Base-by-base conservation (phyloP, 345 rosid species). In the Salix suchowensis region DNA sequence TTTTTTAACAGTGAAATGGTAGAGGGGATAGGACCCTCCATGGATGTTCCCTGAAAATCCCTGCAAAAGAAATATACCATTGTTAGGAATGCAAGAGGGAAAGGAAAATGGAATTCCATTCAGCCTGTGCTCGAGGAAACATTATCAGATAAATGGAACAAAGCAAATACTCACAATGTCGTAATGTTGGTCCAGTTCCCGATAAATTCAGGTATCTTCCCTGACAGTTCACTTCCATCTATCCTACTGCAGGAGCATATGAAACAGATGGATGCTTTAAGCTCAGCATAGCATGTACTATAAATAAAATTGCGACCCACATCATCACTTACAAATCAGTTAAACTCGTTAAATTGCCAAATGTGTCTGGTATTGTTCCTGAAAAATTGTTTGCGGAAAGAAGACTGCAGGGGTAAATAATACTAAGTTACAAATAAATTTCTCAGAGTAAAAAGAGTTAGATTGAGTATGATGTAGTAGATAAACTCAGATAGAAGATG, bases 1-100 rank as follows among this genome's bases (percentile, higher is more conserved):
- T 80, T 90, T 71, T 13, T 84, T 80, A 96, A 77, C 74, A 58
- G 71, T 50, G 97, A 91, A 68, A 91, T 76, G 55, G 81, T 55
- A 75, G 91, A 68, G 52, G 98, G 98, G 76, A 96, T 87, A n/a
- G 99, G 97, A 40, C 99, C 99, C 81, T 85, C 88, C 94, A 93
- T 79, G 30, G 92, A 86, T 67, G 96, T 89, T 32, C 99, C 98
- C 75, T 96, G 94, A 85, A 91, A 71, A 84, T 91, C 84, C 66
- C 97, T 96, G 81, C 65, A 82, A 77, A 34, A 67, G 8, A 60
- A 79, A 11, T 39, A 4, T 32, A 21, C 26, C 36, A 0, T 7
- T 32, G 1, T 26, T 15, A 39, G 4, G 7, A 23, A 64, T 11
- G 11, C 19, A 36, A 23, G 23, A 30, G 65, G 39, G 8, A 23